Evolutionary conservation across 352 stramenopile genomes (phyloP), one percentile per base, ranked within the genome.

Genomic region (Thraustotheca clavata): DNA sequence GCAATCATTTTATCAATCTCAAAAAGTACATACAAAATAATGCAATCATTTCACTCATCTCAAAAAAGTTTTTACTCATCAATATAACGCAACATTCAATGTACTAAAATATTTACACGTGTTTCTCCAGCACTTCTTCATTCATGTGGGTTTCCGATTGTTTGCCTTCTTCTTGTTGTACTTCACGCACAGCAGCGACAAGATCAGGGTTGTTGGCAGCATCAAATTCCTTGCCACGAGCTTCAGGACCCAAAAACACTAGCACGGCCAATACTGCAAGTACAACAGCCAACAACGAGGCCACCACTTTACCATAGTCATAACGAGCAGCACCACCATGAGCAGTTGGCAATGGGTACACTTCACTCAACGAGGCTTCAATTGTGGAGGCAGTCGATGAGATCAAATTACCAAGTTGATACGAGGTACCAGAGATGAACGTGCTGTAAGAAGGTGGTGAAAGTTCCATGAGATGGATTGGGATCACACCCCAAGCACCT

Each of bases 391-490:
- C 72, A 5, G 76, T 69, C 0, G 76, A 79, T 38, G 76, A 80
- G 63, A 80, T 72, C 27, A 85, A 52, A 61, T 82, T 85, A 43
- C 76, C 76, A 18, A 85, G 74, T 27, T 85, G 76, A 47, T 85
- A 85, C 0, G 71, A 59, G 2, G 76, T 83, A 16, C 76, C 76
- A 12, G 77, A 69, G 33, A 85, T 49, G 32, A 85, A 77, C 0
- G 74, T 71, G 32, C 61, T 73, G 71, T 82, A 85, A 0, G 73
- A 77, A 9, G 76, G 74, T 32, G 76, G 76, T 12, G 76, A 76
- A 9, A 85, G 61, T 65, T 85, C 76, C 71, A 85, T 79, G 18
- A 85, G 63, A 63, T 83, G 73, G 36, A 83, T 83, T 20, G 75
- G 75, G 39, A 83, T 77, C 24, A 85, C 76, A 26, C 76, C 76